A percentile compares a stretch with the other conserved stretches of the same genome.
These are phyloP conservation scores for Trichoderma citrinoviride DNA, from an alignment of 2,329 filamentous ascomycete species.

Conservation along the genomic window DNA sequence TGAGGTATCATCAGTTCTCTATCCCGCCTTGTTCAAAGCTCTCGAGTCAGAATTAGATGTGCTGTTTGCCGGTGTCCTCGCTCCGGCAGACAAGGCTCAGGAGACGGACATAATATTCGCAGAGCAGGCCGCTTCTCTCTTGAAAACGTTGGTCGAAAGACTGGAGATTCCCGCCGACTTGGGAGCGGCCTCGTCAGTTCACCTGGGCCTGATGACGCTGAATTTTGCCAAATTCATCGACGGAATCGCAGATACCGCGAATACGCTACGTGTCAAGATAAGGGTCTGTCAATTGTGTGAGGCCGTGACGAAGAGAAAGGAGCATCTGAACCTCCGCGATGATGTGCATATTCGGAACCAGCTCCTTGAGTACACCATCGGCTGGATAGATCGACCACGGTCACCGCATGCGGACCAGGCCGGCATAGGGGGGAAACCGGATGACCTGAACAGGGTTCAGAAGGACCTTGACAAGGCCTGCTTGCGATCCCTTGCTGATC, in stretches of 20 bases:
- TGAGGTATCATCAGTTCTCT: conserved; percentile 62
- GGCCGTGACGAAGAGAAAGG: conserved; percentile 62
- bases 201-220: conserved; percentile 61
- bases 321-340: conserved; percentile 65
- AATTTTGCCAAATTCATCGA: conserved; percentile 67
- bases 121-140: conserved; percentile 62
- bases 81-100: conserved; percentile 49
- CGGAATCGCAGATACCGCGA: conserved; percentile 53
- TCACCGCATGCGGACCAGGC: conserved; percentile 47
- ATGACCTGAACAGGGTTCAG: conserved; percentile 58
- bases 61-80: conserved; percentile 57
- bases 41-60: conserved; percentile 63
- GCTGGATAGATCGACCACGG: conserved; percentile 63
- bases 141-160: conserved; percentile 62
- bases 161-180: conserved; percentile 62
- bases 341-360: conserved; percentile 68
- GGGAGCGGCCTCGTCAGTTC: conserved; percentile 59
- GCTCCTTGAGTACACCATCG: conserved; percentile 64
- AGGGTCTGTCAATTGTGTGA: conserved; percentile 67
- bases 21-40: conserved; percentile 62
- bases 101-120: conserved; percentile 65
- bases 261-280: conserved; percentile 62
- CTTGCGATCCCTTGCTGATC: conserved; percentile 61
- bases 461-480: conserved; percentile 65
- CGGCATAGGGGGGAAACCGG: conserved; percentile 46